A percentile compares a stretch with the other conserved stretches of the same genome.
Evolutionary conservation across 345 rosid species (phyloP).

Genomic region (Arabis alpina): DNA sequence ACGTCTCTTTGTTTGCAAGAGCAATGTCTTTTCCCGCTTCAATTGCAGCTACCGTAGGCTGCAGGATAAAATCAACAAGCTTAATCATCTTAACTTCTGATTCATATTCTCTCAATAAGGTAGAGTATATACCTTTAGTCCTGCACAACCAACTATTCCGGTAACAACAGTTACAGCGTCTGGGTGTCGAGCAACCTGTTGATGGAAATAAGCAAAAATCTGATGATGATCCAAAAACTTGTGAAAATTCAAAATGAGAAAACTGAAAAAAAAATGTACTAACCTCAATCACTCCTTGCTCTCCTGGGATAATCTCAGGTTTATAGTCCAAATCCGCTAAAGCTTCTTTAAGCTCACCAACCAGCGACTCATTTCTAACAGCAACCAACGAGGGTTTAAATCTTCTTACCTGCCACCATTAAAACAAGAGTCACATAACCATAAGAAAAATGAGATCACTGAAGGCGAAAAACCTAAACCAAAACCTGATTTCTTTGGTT

Average conservation of each 20-base stretch:
- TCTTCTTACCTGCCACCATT: slow-evolving; percentile 64
- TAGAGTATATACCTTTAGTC: slow-evolving; percentile 63
- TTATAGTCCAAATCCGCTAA: slow-evolving; percentile 71
- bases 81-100: not conserved
- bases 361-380: slow-evolving; percentile 72
- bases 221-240: not conserved
- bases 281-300: slow-evolving; percentile 90
- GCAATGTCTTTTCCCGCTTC: slow-evolving; percentile 96
- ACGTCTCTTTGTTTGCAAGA: slow-evolving; percentile 97
- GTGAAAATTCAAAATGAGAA: slow-evolving; percentile 13
- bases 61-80: slow-evolving; percentile 1
- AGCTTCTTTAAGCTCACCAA: slow-evolving; percentile 83
- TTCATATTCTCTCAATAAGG: slow-evolving; percentile 1
- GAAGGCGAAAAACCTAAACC: not conserved
- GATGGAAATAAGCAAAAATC: slow-evolving; percentile 28
- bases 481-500: slow-evolving; percentile 8
- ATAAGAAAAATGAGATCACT: not conserved
- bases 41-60: slow-evolving; percentile 98
- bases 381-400: slow-evolving; percentile 91
- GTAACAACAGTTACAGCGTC: slow-evolving; percentile 93
- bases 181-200: slow-evolving; percentile 91
- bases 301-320: slow-evolving; percentile 97
- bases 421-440: slow-evolving; percentile 20
- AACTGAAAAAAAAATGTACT: slow-evolving; percentile 5
- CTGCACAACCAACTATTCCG: slow-evolving; percentile 98